Conservation (phyloP, 2,329 filamentous ascomycete genomes). For the Beauveria brongniartii region DNA sequence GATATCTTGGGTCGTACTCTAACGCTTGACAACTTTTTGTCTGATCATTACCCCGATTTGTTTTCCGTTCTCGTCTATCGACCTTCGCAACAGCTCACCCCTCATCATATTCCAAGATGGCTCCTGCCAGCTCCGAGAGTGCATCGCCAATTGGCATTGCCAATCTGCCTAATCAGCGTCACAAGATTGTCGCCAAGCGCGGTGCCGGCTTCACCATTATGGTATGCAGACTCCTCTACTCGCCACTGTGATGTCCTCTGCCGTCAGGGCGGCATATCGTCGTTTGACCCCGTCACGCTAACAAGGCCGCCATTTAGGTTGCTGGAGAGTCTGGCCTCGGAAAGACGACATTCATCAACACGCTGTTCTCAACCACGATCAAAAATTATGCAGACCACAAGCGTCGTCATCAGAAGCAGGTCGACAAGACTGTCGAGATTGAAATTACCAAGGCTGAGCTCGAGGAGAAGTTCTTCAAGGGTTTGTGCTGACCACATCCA, state of each 20-base stretch:
- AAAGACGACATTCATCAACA: conserved; percentile 99
- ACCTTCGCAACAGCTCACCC: conserved; percentile 10
- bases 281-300: conserved; percentile 2
- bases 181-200: conserved; percentile 71
- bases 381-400: conserved; percentile 99
- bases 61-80: neutral
- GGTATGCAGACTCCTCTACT: conserved; percentile 47
- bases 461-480: conserved; percentile 99
- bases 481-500: conserved; percentile 38
- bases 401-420: conserved; percentile 97
- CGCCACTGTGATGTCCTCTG: neutral
- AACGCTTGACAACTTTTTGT: conserved; percentile 4
- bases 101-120: conserved; percentile 37
- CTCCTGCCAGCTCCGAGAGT: conserved; percentile 49
- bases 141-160: conserved; percentile 65
- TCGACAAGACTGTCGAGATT: conserved; percentile 99
- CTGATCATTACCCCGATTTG: neutral
- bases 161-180: conserved; percentile 65
- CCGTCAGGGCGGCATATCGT: neutral
- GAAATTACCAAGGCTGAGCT: conserved; percentile 99
- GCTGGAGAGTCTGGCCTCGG: conserved; percentile 96
- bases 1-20: conserved; percentile 8
- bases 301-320: conserved; percentile 49
- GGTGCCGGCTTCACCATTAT: conserved; percentile 99
- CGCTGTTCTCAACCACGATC: conserved; percentile 98